A percentile compares a stretch with the other conserved stretches of the same genome.
phyloP scores from a whole-genome alignment of 1,284 basidiomycete genomes.

The Ustilago trichophora region DNA sequence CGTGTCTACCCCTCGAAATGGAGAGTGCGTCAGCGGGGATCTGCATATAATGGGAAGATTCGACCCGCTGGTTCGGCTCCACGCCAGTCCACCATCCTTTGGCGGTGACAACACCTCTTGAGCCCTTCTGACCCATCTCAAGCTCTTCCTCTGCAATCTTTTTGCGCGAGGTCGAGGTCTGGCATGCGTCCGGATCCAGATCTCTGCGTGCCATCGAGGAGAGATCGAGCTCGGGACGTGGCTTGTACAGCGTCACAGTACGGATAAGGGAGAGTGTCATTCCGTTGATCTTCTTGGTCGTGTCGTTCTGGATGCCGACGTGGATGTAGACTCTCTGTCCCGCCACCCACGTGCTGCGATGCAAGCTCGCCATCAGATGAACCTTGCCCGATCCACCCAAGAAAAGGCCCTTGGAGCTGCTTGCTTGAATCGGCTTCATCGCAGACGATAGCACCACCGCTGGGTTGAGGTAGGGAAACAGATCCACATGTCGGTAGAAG shows the following conservation, averaged over 20 bases:
- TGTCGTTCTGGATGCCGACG: slow-evolving; percentile 77
- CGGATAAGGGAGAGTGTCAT: slow-evolving; percentile 77
- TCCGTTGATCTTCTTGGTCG: slow-evolving; percentile 70
- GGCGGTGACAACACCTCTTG: slow-evolving; percentile 54
- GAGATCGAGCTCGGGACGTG: slow-evolving; percentile 69
- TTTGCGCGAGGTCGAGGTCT: slow-evolving; percentile 56
- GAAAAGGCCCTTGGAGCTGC: slow-evolving; percentile 73
- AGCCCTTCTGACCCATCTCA: slow-evolving; percentile 60
- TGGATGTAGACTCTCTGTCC: slow-evolving; percentile 83
- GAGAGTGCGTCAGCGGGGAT: slow-evolving; percentile 76
- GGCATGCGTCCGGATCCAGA: slow-evolving; percentile 56
- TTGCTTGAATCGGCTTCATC: slow-evolving; percentile 74
- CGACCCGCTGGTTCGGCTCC: slow-evolving; percentile 44
- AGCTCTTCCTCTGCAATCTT: slow-evolving; percentile 59
- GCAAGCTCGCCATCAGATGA: slow-evolving; percentile 77
- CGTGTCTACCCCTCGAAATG: slow-evolving; percentile 76
- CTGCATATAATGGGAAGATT: slow-evolving; percentile 60
- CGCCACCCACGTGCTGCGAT: slow-evolving; percentile 82
- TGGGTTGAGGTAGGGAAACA: slow-evolving; percentile 83
- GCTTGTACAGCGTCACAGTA: slow-evolving; percentile 77
- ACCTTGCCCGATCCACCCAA: slow-evolving; percentile 75
- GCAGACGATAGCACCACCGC: slow-evolving; percentile 74
- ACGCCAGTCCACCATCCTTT: slow-evolving; percentile 65
- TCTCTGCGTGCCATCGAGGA: slow-evolving; percentile 31
- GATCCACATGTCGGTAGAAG: slow-evolving; percentile 84